Base-by-base conservation (phyloP, 2,329 filamentous ascomycete species). In the Fusarium verrucosum region DNA sequence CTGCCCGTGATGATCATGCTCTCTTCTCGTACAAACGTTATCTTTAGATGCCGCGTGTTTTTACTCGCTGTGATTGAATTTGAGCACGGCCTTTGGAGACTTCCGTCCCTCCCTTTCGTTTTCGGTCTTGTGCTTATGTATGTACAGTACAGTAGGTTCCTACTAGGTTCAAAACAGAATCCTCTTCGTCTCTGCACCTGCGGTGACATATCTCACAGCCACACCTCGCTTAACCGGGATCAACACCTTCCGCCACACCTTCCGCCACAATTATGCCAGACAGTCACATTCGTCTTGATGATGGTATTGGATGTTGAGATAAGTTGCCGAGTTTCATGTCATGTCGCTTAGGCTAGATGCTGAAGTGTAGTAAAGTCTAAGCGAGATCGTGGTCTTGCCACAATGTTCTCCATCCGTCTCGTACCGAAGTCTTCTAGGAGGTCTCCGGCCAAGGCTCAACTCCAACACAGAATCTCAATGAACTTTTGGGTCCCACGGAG, bases 1-100 rank as follows among this genome's bases (percentile, higher is more conserved):
- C 37, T 66, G 36, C 42, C 33, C 44, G 40, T 54, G 58, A 51
- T 51, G 56, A 58, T 69, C 57, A 52, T 58, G 50, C 32, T 50
- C 50, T 33, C 42, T 50, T 46, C 43, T 58, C 37, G 57, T 63
- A 45, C 38, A 58, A 60, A 67, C 40, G 41, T 58, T 60, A 51
- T 50, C 37, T 45, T 62, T 53, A 47, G 44, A 33, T 20, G 19
- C 33, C 25, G 19, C 32, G 17, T 50, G 46, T 44, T 33, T 45
- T 32, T 32, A 30, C 14, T 30, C 8, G 8, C 9, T 32, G 30
- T 58, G 37, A 58, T 63, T 62, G 60, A 22, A 25, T 28, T n/a
- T 30, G 33, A 25, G 28, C 36, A 38, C 14, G 50, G 32, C 17
- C 36, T 36, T 13, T 26, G 32, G n/a, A 32, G 53, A 43, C 43